A percentile compares a stretch with the other conserved stretches of the same genome.
These are phyloP conservation scores for Saksenaea oblongispora DNA, from an alignment of 371 early-diverging fungal genomes.

Conservation along the genomic window DNA sequence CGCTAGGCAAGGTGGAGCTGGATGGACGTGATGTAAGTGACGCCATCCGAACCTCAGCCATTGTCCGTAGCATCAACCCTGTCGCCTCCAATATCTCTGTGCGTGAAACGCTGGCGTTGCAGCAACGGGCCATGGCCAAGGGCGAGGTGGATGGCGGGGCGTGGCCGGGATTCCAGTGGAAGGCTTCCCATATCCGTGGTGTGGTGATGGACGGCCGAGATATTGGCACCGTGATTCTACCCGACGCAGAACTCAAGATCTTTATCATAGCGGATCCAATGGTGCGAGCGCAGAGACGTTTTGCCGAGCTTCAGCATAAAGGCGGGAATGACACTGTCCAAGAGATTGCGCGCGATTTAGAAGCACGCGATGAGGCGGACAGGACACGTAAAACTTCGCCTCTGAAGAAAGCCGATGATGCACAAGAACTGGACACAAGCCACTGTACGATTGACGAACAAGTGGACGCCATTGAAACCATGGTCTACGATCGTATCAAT, in stretches of 20 bases:
- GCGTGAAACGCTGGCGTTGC: constrained; percentile 61
- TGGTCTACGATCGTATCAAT: constrained; percentile 33
- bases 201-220: constrained; percentile 96
- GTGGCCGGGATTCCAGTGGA: constrained; percentile 21
- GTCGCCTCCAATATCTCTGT: constrained; percentile 73
- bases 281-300: constrained; percentile 80
- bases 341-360: constrained; percentile 62
- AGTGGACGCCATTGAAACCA: constrained; percentile 66
- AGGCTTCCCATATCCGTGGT: constrained; percentile 43
- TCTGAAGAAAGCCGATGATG: constrained; percentile 77
- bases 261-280: constrained; percentile 78
- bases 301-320: constrained; percentile 55
- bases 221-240: constrained; percentile 89
- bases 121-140: constrained; percentile 55
- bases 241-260: constrained; percentile 89
- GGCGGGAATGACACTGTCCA: constrained; percentile 44
- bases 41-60: constrained; percentile 62
- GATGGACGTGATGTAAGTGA: constrained; percentile 69
- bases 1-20: constrained; percentile 50
- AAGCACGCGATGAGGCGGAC: constrained; percentile 79
- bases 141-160: constrained; percentile 21
- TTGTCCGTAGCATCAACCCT: constrained; percentile 67
- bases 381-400: constrained; percentile 77
- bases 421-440: constrained; percentile 84
- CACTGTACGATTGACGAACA: constrained; percentile 74